Evolutionary conservation across 305 asterid species (phyloP), one percentile per base, ranked within the genome.

Genomic region (Plantago rigida): DNA sequence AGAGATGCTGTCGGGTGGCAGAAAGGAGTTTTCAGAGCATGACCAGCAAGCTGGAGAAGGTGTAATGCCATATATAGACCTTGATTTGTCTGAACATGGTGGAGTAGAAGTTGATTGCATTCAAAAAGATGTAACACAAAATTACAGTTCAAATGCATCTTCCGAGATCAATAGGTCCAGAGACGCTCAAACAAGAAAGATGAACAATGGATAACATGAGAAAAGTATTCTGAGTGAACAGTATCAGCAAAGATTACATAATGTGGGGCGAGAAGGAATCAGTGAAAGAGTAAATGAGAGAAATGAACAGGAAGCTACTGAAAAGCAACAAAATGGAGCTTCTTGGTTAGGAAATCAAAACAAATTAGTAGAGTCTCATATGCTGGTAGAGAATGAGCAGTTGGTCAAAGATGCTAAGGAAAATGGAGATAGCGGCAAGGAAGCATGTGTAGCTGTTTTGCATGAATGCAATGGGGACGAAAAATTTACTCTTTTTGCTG

Each of bases 261-360:
- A 63, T 65, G 64, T 64, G 68, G 79, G 77, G 42, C 63, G 49
- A 52, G 72, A 65, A 49, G 77, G 69, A 59, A 65, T 42, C 39
- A 71, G 65, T 51, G 73, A 73, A 60, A 42, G 59, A 58, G 66
- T 52, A 54, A 73, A 60, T 52, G 65, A 63, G 55, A 64, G 60
- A 67, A 56, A 28, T 59, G 70, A 69, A 63, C 70, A 59, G 65
- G 84, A 78, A 56, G 81, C 63, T 67, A 72, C 63, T 55, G 60
- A 71, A 70, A 62, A 74, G 69, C 79, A 71, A 54, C 68, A 53
- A 46, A 46, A 54, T 47, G 81, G 65, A 57, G 57, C 13, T 65
- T 62, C 71, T 51, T 75, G 64, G 47, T 69, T 69, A 44, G 72
- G 74, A 59, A 57, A 60, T 47, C 68, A 59, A 49, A 73, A 45